These are phyloP conservation scores for Chalaropsis ovoidea DNA, from an alignment of 2,329 filamentous ascomycete genomes.

Conservation along the genomic window DNA sequence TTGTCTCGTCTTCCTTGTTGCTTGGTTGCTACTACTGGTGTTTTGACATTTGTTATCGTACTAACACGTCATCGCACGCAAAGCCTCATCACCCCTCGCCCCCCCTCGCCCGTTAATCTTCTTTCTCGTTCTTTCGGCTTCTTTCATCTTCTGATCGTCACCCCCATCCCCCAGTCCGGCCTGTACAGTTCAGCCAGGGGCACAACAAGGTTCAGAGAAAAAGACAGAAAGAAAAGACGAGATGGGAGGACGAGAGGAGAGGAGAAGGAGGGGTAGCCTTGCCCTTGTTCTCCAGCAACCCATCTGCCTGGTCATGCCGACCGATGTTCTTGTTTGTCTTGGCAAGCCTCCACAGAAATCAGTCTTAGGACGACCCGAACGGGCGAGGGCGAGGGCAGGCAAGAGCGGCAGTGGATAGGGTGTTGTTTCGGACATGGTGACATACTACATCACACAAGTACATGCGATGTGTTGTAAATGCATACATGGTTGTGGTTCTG, in stretches of 20 bases:
- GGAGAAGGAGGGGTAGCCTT: not conserved
- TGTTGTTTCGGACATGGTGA: not conserved
- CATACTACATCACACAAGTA: not conserved
- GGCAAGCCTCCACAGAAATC: not conserved
- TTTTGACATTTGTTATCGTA: not conserved
- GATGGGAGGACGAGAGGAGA: not conserved
- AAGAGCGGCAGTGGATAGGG: not conserved
- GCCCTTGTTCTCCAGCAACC: not conserved
- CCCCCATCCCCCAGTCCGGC: too few species aligned
- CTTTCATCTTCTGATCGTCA: not conserved
- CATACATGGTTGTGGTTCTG: too few species aligned
- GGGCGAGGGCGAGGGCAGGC: not conserved
- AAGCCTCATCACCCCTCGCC: not conserved
- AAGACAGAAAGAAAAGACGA: not conserved
- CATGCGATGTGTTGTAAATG: not conserved
- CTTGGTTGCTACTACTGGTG: not conserved
- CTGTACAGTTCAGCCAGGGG: not conserved
- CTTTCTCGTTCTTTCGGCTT: not conserved
- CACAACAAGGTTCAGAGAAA: not conserved
- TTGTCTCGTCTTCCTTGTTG: not conserved
- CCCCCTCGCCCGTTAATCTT: not conserved
- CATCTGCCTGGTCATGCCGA: not conserved
- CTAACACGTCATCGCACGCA: slow-evolving; percentile 3
- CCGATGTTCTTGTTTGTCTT: not conserved
- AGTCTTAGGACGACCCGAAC: not conserved